Evolutionary conservation across 306 rosid species (phyloP), one percentile per base, ranked within the genome.

Genomic region (Vigna angularis): DNA sequence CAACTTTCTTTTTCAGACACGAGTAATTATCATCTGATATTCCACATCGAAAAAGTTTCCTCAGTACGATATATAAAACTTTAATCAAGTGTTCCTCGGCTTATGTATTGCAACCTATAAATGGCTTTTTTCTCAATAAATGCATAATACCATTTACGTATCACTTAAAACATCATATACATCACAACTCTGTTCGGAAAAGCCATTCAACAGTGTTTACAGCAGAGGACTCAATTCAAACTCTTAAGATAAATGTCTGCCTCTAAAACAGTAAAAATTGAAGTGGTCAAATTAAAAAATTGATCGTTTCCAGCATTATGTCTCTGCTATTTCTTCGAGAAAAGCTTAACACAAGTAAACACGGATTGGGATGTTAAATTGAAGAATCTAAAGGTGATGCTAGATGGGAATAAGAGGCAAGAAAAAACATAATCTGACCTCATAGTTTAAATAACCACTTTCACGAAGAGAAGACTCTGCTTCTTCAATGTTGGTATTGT

Each of bases 401-500:
- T 62, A 74, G 4, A 1, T 15, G 15, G 14, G 9, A 64, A 63
- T 51, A n/a, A 67, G 57, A 84, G 65, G 64, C 34, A 66, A 62
- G 51, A 51, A 50, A 36, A 32, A 1, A 56, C 30, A 42, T 47
- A 8, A 79, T 78, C 91, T 22, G 6, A 94, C 98, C 98, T 94
- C 98, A 59, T 92, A 92, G 87, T 94, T 92, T 16, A 94, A 87
- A 70, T 89, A 94, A 75, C 98, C 98, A 69, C 96, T 92, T 85
- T 92, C 96, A 34, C 98, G 97, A 64, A 94, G 93, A 81, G 98
- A 90, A 0, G 91, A 88, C 56, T 92, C 98, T 8, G 97, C 98
- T 83, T 94, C 98, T 87, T 92, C 98, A 81, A 94, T 92, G 82
- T 92, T 94, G 85, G 85, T 85, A 76, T 88, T 90, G 56, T 94